Conservation (phyloP, 805 yeast genomes). For the Trichomonascus vanleenenianus region DNA sequence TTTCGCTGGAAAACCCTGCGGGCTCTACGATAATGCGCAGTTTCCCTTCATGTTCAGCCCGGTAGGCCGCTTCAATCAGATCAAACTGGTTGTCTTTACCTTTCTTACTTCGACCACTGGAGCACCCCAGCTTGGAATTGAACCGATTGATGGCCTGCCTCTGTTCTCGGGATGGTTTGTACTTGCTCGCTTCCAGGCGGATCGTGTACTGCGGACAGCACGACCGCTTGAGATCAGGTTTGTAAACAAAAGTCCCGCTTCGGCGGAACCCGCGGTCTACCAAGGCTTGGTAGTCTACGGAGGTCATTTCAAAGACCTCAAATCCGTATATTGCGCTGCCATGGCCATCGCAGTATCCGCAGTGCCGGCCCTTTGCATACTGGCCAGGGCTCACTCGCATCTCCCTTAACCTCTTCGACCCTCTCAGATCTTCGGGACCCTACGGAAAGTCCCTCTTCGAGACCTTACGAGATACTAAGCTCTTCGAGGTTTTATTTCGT, state of each 20-base stretch:
- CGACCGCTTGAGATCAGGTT: constrained; percentile 57
- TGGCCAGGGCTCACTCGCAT: constrained; percentile 8
- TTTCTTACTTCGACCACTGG: constrained; percentile 5
- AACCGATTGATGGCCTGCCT: constrained; percentile 60
- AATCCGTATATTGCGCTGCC: constrained; percentile 23
- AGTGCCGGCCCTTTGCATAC: constrained; percentile 22
- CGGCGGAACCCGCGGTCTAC: constrained; percentile 74
- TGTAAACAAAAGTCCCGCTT: constrained; percentile 62
- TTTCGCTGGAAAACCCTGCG: constrained; percentile 45
- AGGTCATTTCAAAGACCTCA: constrained; percentile 38
- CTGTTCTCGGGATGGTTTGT: constrained; percentile 55
- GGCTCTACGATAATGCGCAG: constrained; percentile 44
- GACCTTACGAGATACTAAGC: too few species aligned
- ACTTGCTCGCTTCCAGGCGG: constrained; percentile 43
- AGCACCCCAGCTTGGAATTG: constrained; percentile 13
- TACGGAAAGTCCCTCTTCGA: too few species aligned
- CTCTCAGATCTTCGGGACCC: too few species aligned
- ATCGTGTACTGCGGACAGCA: constrained; percentile 81
- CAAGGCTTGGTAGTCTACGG: constrained; percentile 50
- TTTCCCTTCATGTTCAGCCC: constrained; percentile 30
- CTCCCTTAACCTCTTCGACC: not conserved
- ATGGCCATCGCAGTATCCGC: constrained; percentile 66
- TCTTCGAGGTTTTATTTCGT: too few species aligned
- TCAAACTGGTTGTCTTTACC: constrained; percentile 24
- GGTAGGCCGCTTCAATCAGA: constrained; percentile 30